These are phyloP conservation scores for Camptophora hylomeconis DNA, from an alignment of 2,329 filamentous ascomycete genomes.

Conservation along the genomic window DNA sequence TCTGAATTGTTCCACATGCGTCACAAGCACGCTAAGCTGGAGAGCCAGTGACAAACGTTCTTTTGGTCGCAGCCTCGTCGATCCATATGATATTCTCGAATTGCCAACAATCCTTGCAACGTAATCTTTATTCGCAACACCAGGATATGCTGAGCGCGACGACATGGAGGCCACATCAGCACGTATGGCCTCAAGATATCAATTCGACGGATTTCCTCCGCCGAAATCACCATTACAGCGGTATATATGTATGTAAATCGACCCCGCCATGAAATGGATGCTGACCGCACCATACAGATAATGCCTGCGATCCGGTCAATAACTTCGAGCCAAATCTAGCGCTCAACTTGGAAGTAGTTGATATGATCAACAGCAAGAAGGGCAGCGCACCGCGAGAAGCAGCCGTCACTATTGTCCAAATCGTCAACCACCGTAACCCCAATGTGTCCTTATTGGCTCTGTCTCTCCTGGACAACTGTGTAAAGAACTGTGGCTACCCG, in stretches of 20 bases:
- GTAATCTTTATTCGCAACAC: too few species aligned
- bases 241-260: conserved; percentile 55
- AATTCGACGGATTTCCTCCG: conserved; percentile 72
- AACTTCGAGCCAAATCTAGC: conserved; percentile 98
- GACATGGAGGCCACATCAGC: conserved; percentile 91
- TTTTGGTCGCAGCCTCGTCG: too few species aligned
- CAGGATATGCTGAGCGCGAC: too few species aligned
- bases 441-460: conserved; percentile 78
- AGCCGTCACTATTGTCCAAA: conserved; percentile 80
- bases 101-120: too few species aligned
- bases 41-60: too few species aligned
- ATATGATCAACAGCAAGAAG: conserved; percentile 96
- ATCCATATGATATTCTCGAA: too few species aligned
- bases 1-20: too few species aligned
- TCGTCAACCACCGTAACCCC: conserved; percentile 92
- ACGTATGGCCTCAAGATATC: conserved; percentile 87
- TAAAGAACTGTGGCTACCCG: conserved; percentile 98
- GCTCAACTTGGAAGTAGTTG: conserved; percentile 87
- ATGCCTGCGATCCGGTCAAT: conserved; percentile 78
- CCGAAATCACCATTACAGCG: conserved; percentile 79
- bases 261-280: conserved; percentile 5
- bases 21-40: too few species aligned
- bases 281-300: conserved; percentile 39
- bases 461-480: conserved; percentile 87
- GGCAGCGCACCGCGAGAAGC: conserved; percentile 90